Percentiles rank a stretch among this genome's conserved stretches.
phyloP scores from a whole-genome alignment of 169 alveolate genomes.

The Cryptosporidium tyzzeri region DNA sequence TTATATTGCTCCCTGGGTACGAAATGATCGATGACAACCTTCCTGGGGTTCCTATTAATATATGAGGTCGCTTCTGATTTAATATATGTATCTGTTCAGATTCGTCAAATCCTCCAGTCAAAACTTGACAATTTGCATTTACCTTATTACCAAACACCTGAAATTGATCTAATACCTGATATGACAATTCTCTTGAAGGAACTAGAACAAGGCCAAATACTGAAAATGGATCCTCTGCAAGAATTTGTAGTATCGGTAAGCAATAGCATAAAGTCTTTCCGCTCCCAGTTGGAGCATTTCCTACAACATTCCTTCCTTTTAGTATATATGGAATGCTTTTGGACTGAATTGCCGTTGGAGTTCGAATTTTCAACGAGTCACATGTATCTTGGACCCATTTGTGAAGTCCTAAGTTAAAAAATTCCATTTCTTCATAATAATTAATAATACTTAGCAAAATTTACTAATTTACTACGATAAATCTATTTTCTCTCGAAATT shows the following conservation, averaged over 20 bases:
- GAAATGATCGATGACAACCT: constrained; percentile 87
- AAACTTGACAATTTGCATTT: constrained; percentile 85
- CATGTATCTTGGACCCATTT: constrained; percentile 65
- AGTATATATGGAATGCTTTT: constrained; percentile 91
- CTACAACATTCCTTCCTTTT: constrained; percentile 90
- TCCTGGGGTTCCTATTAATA: constrained; percentile 97
- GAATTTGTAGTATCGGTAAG: constrained; percentile 92
- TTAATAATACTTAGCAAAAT: background rate
- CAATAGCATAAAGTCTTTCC: constrained; percentile 98
- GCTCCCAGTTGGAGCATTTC: constrained; percentile 97
- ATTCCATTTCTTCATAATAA: constrained; percentile 29
- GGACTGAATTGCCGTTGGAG: constrained; percentile 92
- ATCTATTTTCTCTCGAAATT: constrained; percentile 6
- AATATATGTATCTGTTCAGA: constrained; percentile 84
- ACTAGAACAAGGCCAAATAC: constrained; percentile 94
- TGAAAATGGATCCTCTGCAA: constrained; percentile 95
- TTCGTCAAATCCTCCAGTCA: constrained; percentile 94
- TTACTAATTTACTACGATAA: background rate
- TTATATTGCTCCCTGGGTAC: constrained; percentile 80
- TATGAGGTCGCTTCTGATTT: constrained; percentile 92
- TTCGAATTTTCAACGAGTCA: constrained; percentile 77
- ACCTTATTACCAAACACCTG: constrained; percentile 91
- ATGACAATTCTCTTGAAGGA: constrained; percentile 98
- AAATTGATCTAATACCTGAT: constrained; percentile 95
- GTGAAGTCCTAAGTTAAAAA: constrained; percentile 41